Evolutionary conservation across 1,284 basidiomycete species (phyloP).

Genomic region (Irpex sp.): DNA sequence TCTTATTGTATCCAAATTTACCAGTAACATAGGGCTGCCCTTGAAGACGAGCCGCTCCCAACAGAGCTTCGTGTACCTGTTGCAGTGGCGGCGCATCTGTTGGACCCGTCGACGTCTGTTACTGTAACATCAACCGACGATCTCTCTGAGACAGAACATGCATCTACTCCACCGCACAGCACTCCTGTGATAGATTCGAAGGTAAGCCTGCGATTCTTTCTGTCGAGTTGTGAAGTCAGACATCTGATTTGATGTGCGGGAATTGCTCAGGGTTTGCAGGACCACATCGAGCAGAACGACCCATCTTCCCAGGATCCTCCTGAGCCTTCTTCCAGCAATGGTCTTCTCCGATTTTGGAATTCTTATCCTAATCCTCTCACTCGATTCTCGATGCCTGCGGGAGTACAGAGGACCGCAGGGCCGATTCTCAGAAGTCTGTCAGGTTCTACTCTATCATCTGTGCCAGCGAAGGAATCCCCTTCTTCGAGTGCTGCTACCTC

Average conservation of each 20-base stretch:
- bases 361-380: conserved; percentile 41
- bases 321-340: conserved; percentile 24
- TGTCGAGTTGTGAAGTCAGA: neutral
- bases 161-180: conserved; percentile 21
- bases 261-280: neutral
- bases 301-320: conserved; percentile 8
- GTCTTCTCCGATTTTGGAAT: conserved; percentile 42
- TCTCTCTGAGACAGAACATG: conserved; percentile 29
- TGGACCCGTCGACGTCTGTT: conserved; percentile 35
- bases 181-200: conserved; percentile 22
- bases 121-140: conserved; percentile 25
- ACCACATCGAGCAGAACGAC: conserved; percentile 12
- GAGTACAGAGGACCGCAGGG: conserved; percentile 1
- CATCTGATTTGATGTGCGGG: neutral
- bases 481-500: conserved; percentile 1
- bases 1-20: neutral
- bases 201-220: conserved; percentile 13
- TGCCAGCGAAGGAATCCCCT: conserved; percentile 5
- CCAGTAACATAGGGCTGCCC: conserved; percentile 28
- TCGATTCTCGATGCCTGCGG: conserved; percentile 32
- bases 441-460: conserved; percentile 14
- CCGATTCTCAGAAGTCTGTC: conserved; percentile 13
- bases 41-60: conserved; percentile 53
- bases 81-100: conserved; percentile 56
- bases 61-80: conserved; percentile 59